Conservation (phyloP, 2,329 filamentous ascomycete genomes). For the Calonectria pauciramosa region DNA sequence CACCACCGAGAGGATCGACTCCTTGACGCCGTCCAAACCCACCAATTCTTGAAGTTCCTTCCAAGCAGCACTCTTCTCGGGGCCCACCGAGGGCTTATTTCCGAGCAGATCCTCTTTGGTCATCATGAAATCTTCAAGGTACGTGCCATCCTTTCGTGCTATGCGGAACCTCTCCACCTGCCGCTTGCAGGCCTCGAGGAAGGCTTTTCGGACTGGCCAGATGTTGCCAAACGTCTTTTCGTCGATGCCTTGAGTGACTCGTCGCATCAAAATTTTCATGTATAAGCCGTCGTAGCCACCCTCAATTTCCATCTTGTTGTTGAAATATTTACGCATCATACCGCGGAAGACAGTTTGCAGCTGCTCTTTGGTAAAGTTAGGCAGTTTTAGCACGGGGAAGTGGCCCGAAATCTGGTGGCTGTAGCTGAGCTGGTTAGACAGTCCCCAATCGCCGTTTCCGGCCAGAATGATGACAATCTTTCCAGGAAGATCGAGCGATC, state of each 20-base stretch:
- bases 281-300: constrained; percentile 71
- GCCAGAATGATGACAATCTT: constrained; percentile 48
- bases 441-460: constrained; percentile 57
- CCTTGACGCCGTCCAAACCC: constrained; percentile 73
- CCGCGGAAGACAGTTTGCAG: constrained; percentile 70
- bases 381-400: constrained; percentile 65
- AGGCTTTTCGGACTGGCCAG: constrained; percentile 72
- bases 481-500: constrained; percentile 43
- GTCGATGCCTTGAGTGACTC: constrained; percentile 72
- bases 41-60: constrained; percentile 68
- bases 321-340: constrained; percentile 68
- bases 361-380: constrained; percentile 76
- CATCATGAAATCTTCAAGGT: constrained; percentile 46
- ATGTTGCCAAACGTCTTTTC: constrained; percentile 80
- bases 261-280: constrained; percentile 70
- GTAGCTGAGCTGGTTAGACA: constrained; percentile 76
- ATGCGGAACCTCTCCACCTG: constrained; percentile 69
- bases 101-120: constrained; percentile 79
- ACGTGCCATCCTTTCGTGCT: constrained; percentile 47
- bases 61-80: constrained; percentile 70
- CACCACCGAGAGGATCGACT: constrained; percentile 59
- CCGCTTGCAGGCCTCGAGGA: constrained; percentile 62
- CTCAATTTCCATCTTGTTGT: constrained; percentile 69
- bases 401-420: constrained; percentile 49
- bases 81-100: constrained; percentile 69